phyloP scores from a whole-genome alignment of 176 grass and related monocot genomes.

The Paspalum vaginatum region DNA sequence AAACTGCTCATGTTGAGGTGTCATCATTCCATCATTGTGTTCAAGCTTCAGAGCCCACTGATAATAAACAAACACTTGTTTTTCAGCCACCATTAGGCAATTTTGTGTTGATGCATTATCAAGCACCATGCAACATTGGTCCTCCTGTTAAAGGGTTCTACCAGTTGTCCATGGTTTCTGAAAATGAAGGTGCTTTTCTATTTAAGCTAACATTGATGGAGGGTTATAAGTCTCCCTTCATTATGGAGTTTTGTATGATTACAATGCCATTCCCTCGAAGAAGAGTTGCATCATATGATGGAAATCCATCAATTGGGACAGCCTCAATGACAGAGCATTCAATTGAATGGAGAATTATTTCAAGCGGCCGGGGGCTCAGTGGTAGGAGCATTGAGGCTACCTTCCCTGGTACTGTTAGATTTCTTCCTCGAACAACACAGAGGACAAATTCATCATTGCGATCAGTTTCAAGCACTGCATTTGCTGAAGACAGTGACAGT shows the following conservation, averaged over 20 bases:
- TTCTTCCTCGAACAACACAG: constrained; percentile 62
- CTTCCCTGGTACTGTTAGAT: constrained; percentile 86
- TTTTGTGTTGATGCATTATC: constrained; percentile 87
- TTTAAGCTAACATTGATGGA: constrained; percentile 94
- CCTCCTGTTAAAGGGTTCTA: constrained; percentile 96
- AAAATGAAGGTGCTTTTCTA: constrained; percentile 92
- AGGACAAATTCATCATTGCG: constrained; percentile 60
- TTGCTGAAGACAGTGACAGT: constrained; percentile 78
- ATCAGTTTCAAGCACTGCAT: constrained; percentile 44
- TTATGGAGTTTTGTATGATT: constrained; percentile 95
- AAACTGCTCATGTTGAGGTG: constrained; percentile 65
- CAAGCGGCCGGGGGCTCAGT: constrained; percentile 67
- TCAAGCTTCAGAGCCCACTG: constrained; percentile 74
- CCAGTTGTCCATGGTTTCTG: constrained; percentile 92
- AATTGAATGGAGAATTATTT: constrained; percentile 96
- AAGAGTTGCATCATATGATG: constrained; percentile 85
- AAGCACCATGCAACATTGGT: constrained; percentile 55
- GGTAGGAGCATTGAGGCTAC: constrained; percentile 90
- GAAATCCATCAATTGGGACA: constrained; percentile 85
- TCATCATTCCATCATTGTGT: constrained; percentile 91
- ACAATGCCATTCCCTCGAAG: constrained; percentile 91
- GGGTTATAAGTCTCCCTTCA: constrained; percentile 78
- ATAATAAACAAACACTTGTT: constrained; percentile 80
- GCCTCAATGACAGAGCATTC: constrained; percentile 85
- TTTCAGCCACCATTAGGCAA: constrained; percentile 91